phyloP scores from a whole-genome alignment of 2,329 filamentous ascomycete genomes.

The Penicillium fuscoglaucum region DNA sequence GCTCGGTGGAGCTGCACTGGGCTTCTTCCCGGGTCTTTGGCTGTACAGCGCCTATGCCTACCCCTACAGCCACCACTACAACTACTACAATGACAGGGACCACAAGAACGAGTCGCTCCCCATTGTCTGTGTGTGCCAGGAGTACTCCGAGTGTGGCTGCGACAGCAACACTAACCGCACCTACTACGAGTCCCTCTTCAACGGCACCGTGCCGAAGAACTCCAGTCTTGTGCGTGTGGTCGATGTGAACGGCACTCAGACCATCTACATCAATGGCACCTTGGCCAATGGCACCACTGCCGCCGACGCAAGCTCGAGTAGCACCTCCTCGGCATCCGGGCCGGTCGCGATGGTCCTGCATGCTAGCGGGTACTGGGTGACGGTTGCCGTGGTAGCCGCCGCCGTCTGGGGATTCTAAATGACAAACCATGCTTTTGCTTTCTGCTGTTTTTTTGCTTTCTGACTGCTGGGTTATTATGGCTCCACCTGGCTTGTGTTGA shows the following conservation, averaged over 20 bases:
- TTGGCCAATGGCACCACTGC: conserved; percentile 47
- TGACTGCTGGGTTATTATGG: background rate
- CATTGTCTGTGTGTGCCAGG: conserved; percentile 58
- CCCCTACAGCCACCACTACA: conserved; percentile 49
- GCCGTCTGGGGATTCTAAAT: conserved; percentile 35
- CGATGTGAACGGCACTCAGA: conserved; percentile 45
- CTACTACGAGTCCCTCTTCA: conserved; percentile 45
- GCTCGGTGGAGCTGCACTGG: conserved; percentile 48
- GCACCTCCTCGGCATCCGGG: conserved; percentile 21
- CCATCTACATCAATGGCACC: conserved; percentile 51
- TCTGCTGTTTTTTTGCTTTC: conserved; percentile 3
- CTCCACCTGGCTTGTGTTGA: conserved; percentile 1
- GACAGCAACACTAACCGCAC: conserved; percentile 51
- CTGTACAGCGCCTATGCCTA: conserved; percentile 59
- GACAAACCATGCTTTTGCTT: background rate
- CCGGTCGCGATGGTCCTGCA: conserved; percentile 26
- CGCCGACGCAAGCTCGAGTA: conserved; percentile 29
- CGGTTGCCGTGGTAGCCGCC: conserved; percentile 39
- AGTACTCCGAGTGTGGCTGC: conserved; percentile 58
- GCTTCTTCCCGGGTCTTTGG: conserved; percentile 56
- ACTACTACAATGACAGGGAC: conserved; percentile 49
- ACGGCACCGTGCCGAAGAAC: conserved; percentile 43
- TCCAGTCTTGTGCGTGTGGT: conserved; percentile 40
- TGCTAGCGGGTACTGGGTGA: conserved; percentile 45
- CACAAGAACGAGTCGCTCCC: conserved; percentile 53